phyloP scores from a whole-genome alignment of 2,329 filamentous ascomycete genomes.

The Phialocephala sp. region DNA sequence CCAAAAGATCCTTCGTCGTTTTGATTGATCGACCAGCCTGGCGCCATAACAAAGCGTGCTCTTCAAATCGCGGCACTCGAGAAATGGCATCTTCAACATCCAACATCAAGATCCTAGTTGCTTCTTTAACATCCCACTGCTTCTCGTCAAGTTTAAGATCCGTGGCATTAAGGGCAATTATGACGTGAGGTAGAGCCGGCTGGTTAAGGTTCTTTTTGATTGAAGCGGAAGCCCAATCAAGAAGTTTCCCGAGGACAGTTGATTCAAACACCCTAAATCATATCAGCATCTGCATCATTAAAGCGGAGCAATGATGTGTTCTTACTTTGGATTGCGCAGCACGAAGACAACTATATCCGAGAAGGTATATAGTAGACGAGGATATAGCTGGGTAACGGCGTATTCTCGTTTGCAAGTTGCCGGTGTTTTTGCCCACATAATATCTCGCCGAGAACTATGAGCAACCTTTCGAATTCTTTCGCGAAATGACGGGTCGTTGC shows the following conservation, averaged over 20 bases:
- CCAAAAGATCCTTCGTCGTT: conserved; percentile 10
- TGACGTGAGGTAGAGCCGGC: conserved; percentile 17
- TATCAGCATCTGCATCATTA: background rate
- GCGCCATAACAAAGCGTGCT: conserved; percentile 10
- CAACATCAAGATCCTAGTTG: conserved; percentile 15
- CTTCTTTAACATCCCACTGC: conserved; percentile 13
- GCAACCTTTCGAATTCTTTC: too few relatives aligned
- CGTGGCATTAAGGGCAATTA: conserved; percentile 25
- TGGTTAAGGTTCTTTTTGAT: conserved; percentile 21
- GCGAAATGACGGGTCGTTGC: too few relatives aligned
- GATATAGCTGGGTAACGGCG: conserved; percentile 49
- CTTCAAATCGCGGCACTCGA: background rate
- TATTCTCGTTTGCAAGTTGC: conserved; percentile 43
- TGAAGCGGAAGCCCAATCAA: conserved; percentile 22
- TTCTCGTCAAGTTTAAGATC: background rate
- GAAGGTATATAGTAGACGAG: conserved; percentile 52
- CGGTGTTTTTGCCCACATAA: background rate
- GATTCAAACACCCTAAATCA: background rate
- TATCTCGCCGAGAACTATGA: too few relatives aligned
- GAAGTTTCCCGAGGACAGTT: background rate
- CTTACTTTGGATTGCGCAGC: conserved; percentile 46
- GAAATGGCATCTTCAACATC: background rate
- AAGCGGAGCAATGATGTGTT: background rate
- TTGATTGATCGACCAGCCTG: conserved; percentile 3
- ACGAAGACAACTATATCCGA: conserved; percentile 53